Base-by-base conservation (phyloP, 169 alveolate species). In the Cryptosporidium viatorum region DNA sequence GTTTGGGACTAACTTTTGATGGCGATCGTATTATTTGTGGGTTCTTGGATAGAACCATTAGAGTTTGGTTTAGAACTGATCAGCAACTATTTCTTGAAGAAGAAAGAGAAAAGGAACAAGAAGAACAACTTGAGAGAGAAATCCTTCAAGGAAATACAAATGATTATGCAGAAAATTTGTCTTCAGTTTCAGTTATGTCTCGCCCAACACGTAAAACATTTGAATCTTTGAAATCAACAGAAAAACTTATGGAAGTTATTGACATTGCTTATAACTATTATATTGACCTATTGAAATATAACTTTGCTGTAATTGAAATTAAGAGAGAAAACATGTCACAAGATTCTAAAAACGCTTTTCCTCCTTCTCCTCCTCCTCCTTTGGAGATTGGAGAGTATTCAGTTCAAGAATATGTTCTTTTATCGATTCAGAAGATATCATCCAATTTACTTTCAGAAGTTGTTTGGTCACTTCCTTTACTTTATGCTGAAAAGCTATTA, bases 51-150 rank as follows among this genome's bases (percentile, higher is more conserved):
- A 73, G 94, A 70, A 93, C 96, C 18, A 94, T 94, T 6, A 68
- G 96, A 31, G 86, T 91, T 29, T 94, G 97, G 97, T 62, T 50
- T 35, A 91, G 92, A 67, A 91, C 92, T 58, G 96, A 94, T 23
- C 94, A 93, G 69, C 96, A 94, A 69, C 62, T 94, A 33, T 93
- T 94, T 68, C 84, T 94, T 45, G 91, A 93, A 71, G 97, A 94
- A 58, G 97, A 94, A 74, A 93, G 95, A 51, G 97, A 94, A 67
- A 94, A 93, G 86, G 97, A 94, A 80, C 85, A 93, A 65, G 96
- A 94, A 62, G 85, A 91, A n/a, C 96, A 93, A 84, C 85, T 94
- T 45, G 96, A 94, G 91, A 59, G 29, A 62, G 89, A 80, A 62
- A 80, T 80, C 50, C 91, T 92, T 45, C 96, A 94, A 45, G 96